Evolutionary conservation across 345 rosid genomes (phyloP), one percentile per base, ranked within the genome.

Genomic region (Cardamine chenopodiifolia): DNA sequence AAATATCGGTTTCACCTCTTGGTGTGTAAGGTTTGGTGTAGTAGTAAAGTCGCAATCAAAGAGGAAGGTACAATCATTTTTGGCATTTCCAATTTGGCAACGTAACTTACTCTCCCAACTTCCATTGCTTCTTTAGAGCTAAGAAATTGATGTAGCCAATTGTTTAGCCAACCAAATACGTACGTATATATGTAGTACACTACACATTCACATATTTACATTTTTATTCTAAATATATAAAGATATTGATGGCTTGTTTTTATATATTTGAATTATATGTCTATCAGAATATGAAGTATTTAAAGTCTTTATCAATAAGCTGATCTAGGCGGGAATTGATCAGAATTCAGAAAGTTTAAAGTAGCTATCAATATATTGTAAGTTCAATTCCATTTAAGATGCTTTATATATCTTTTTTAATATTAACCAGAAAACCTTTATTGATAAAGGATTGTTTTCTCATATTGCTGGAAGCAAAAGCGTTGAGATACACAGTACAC

Each of bases 31-130:
- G 79, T 76, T 76, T 54, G 70, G 79, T 61, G 34, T 9, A 53
- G 63, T 39, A 69, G 59, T 76, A 45, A 76, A 52, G 80, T 76
- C 71, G 8, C 75, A 76, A 77, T 70, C 80, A 63, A 70, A 70
- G 80, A 70, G 61, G 52, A 47, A 64, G 61, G 75, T 77, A 77
- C 67, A 63, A 48, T 34, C 59, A 18, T 62, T 68, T 77, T 63
- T 63, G 80, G 80, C 59, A 70, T 62, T 35, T 55, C 44, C 59
- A 70, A 64, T 77, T 63, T 55, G 80, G 76, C 67, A 56, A 70
- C 66, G 45, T 70, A 23, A 62, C 70, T 62, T 55, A 62, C 71
- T 76, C 61, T 48, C 71, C 66, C 54, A 77, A 70, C 71, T 8
- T 77, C 71, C 67, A 53, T 70, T 70, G 45, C 71, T 71, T 70